Evolutionary conservation across 108 stramenopile genomes (phyloP).

Genomic region (Skeletonema potamos): DNA sequence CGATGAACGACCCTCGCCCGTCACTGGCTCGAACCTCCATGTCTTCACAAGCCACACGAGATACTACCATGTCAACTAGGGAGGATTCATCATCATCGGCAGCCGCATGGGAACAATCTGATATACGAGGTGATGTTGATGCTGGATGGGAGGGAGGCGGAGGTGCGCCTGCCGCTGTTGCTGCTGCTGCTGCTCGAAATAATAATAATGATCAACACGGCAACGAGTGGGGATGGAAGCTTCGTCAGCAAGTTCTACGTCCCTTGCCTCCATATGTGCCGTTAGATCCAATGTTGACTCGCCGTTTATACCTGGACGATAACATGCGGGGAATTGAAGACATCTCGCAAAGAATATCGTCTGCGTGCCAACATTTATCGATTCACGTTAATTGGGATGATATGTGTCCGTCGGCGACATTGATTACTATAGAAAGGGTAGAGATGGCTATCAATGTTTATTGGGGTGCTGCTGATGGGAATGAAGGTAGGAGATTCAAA

Average conservation of each 20-base stretch:
- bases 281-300: conserved; percentile 69
- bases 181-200: not conserved
- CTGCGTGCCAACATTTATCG: conserved; percentile 42
- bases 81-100: not conserved
- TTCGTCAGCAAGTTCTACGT: conserved; percentile 34
- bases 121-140: conserved; percentile 30
- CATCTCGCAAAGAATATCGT: conserved; percentile 35
- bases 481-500: conserved; percentile 22
- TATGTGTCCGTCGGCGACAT: conserved; percentile 26
- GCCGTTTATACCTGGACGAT: conserved; percentile 64
- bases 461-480: conserved; percentile 38
- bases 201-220: not conserved
- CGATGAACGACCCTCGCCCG: not conserved
- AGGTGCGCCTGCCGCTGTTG: not conserved
- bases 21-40: not conserved
- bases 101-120: conserved; percentile 18
- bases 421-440: conserved; percentile 40
- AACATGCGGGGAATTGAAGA: conserved; percentile 20
- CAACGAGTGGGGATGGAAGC: conserved; percentile 23
- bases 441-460: conserved; percentile 46
- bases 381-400: conserved; percentile 49
- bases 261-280: conserved; percentile 82
- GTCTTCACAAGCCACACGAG: not conserved
- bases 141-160: conserved; percentile 22
- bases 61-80: not conserved